Conservation (phyloP, 208 protist genomes). For the Trypanosoma vivax region DNA sequence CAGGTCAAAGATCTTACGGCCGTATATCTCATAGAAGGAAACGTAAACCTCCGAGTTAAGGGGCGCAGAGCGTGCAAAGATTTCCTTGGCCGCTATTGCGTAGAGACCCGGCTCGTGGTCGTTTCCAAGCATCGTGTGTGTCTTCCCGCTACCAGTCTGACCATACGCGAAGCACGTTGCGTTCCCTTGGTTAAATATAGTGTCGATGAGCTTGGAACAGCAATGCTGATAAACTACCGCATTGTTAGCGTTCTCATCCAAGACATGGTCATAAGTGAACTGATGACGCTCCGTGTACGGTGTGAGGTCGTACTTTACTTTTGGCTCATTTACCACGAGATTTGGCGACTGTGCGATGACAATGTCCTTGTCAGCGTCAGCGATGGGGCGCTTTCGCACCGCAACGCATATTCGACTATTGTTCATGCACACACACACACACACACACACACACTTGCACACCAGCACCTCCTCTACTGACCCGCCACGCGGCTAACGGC, state of each 20-base stretch:
- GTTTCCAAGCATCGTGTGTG: slow-evolving; percentile 90
- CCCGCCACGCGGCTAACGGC: neutral
- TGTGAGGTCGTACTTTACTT: slow-evolving; percentile 93
- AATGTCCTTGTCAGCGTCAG: slow-evolving; percentile 72
- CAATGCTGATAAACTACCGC: slow-evolving; percentile 89
- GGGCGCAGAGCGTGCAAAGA: slow-evolving; percentile 77
- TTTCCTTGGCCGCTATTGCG: slow-evolving; percentile 91
- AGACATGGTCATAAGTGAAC: slow-evolving; percentile 95
- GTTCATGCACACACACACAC: slow-evolving; percentile 19
- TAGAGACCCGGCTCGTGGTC: slow-evolving; percentile 88
- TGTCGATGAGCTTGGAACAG: slow-evolving; percentile 91
- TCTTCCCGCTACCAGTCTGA: slow-evolving; percentile 96
- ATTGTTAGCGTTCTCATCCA: slow-evolving; percentile 88
- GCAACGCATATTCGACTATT: slow-evolving; percentile 85
- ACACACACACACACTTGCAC: neutral
- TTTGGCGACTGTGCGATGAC: slow-evolving; percentile 66
- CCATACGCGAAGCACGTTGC: slow-evolving; percentile 98
- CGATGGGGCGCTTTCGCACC: slow-evolving; percentile 85
- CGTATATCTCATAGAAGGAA: slow-evolving; percentile 97
- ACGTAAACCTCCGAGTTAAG: slow-evolving; percentile 67
- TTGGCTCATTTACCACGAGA: slow-evolving; percentile 87
- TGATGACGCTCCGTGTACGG: slow-evolving; percentile 95
- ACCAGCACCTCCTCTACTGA: neutral
- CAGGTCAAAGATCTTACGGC: slow-evolving; percentile 95
- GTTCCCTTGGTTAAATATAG: slow-evolving; percentile 93